phyloP scores from a whole-genome alignment of 768 basidiomycete genomes.

The Hericium rajendrae region DNA sequence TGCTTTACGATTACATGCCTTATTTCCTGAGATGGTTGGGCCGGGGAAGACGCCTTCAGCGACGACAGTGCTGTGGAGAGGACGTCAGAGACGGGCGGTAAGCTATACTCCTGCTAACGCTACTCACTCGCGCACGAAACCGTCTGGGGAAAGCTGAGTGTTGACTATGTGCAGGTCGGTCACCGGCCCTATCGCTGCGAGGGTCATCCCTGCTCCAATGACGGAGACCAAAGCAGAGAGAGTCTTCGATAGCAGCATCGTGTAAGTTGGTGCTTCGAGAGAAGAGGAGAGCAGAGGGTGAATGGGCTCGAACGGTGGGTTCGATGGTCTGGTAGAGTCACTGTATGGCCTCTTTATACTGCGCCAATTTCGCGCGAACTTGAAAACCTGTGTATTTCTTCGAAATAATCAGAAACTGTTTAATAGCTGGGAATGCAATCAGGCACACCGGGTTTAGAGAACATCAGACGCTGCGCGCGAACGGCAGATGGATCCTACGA shows the following conservation, averaged over 20 bases:
- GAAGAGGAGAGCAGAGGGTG: constrained; percentile 12
- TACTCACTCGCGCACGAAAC: neutral
- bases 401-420: neutral
- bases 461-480: no score
- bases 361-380: neutral
- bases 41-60: constrained; percentile 1
- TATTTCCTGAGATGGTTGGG: neutral
- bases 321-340: neutral
- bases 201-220: neutral
- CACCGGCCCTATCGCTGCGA: constrained; percentile 3
- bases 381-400: neutral
- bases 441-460: neutral
- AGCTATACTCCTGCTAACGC: neutral
- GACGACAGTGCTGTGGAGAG: neutral
- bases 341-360: neutral
- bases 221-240: neutral
- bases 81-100: neutral
- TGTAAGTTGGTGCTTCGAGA: no score
- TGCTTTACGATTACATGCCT: neutral
- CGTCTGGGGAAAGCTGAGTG: neutral
- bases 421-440: neutral
- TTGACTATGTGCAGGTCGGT: neutral
- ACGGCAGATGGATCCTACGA: no score
- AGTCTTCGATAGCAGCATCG: neutral
- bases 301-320: neutral